A percentile compares a stretch with the other conserved stretches of the same genome.
Evolutionary conservation across 441 rosid genomes (phyloP).

Genomic region (Bocquillonia castaneifolia): DNA sequence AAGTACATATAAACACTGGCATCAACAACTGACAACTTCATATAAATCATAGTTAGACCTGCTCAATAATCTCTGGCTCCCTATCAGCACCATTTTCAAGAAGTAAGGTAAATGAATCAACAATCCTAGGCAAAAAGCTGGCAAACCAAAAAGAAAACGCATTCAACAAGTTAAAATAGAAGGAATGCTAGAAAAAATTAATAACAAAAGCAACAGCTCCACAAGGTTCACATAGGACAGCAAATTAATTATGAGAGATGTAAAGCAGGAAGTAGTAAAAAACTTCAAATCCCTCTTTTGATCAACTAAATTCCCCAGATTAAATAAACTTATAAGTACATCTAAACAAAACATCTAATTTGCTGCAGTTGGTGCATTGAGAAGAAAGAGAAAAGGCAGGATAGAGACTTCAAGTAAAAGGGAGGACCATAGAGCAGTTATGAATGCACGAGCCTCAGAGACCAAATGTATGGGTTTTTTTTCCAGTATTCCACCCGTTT

Average conservation of each 20-base stretch:
- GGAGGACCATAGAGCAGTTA: not conserved
- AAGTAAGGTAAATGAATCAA: constrained; percentile 51
- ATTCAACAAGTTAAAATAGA: constrained; percentile 14
- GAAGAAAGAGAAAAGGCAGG: not conserved
- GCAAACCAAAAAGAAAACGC: constrained; percentile 20
- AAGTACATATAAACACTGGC: constrained; percentile 2
- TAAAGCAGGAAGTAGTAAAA: not conserved
- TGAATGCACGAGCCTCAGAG: not conserved
- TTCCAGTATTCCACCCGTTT: not conserved
- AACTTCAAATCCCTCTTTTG: not conserved
- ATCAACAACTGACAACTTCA: constrained; percentile 9
- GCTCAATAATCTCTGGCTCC: constrained; percentile 88
- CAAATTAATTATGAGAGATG: too few relatives aligned
- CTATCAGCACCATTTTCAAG: constrained; percentile 78
- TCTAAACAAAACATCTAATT: too few relatives aligned
- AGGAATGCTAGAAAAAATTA: not conserved
- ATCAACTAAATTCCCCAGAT: not conserved
- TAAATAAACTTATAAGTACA: too few relatives aligned
- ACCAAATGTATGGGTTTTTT: not conserved
- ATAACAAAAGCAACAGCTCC: constrained; percentile 6
- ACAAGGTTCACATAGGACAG: too few relatives aligned
- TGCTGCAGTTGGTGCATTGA: not conserved
- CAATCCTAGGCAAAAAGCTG: constrained; percentile 73
- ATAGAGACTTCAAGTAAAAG: not conserved
- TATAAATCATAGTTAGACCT: constrained; percentile 44